Percentiles rank a stretch among this genome's conserved stretches.
Evolutionary conservation across 1,139 yeast species (phyloP).

Genomic region (Pneumocystis sp.): DNA sequence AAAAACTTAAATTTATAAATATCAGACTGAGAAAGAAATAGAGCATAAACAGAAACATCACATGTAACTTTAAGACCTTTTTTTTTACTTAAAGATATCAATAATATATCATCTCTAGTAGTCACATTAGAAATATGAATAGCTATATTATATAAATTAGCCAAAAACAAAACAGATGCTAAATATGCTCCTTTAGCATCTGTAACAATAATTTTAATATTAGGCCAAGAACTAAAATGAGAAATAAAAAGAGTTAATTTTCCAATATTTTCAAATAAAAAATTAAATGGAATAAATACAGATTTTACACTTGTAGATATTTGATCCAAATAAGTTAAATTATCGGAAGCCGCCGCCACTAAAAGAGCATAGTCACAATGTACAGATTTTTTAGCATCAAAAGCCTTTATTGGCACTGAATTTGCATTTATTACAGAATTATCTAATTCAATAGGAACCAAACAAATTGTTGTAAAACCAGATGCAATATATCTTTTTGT

Average conservation of each 20-base stretch:
- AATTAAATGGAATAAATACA: constrained; percentile 60
- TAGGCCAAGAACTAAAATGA: constrained; percentile 76
- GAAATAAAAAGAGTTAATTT: constrained; percentile 65
- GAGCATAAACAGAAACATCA: constrained; percentile 70
- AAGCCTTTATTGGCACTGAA: constrained; percentile 44
- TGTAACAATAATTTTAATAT: constrained; percentile 68
- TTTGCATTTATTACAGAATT: constrained; percentile 54
- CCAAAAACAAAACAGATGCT: constrained; percentile 78
- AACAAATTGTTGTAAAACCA: constrained; percentile 78
- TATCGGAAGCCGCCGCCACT: constrained; percentile 66
- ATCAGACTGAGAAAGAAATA: constrained; percentile 62
- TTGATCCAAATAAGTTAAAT: constrained; percentile 46
- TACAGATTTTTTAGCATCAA: constrained; percentile 40
- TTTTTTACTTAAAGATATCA: constrained; percentile 74
- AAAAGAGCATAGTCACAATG: constrained; percentile 72
- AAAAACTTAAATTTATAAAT: constrained; percentile 55
- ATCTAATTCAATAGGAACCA: constrained; percentile 55
- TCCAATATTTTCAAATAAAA: constrained; percentile 38
- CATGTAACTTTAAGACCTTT: constrained; percentile 74
- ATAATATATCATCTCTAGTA: constrained; percentile 63
- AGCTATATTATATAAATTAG: constrained; percentile 71
- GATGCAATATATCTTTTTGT: constrained; percentile 62
- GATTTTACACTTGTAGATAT: constrained; percentile 61
- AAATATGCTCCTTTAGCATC: constrained; percentile 86
- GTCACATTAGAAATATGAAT: constrained; percentile 84